Percentiles rank a stretch among this genome's conserved stretches.
Conservation (phyloP, 177 flowering plant genomes). For the Vitis hybrid region DNA sequence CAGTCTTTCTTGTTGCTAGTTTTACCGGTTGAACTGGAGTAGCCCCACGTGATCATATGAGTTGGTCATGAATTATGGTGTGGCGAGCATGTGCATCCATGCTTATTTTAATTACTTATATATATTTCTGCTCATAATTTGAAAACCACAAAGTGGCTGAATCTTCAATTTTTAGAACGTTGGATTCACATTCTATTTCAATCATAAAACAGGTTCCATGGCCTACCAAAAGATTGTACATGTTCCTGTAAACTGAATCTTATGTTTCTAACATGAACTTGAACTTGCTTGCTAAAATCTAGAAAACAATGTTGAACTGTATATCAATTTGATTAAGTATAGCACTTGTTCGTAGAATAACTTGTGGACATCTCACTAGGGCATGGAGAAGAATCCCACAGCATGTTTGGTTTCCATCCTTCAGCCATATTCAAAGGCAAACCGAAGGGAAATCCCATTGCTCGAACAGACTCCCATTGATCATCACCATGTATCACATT, state of each 20-base stretch:
- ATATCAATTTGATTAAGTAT: conserved; percentile 26
- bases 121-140: too few species aligned
- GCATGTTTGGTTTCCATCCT: conserved; percentile 35
- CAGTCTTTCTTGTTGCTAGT: too few species aligned
- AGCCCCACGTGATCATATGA: too few species aligned
- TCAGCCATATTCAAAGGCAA: conserved; percentile 22
- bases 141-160: too few species aligned
- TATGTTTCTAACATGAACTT: conserved; percentile 9
- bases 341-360: conserved; percentile 39
- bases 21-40: too few species aligned
- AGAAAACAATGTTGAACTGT: conserved; percentile 1
- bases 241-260: conserved; percentile 9
- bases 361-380: conserved; percentile 33
- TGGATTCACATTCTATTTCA: conserved; percentile 1
- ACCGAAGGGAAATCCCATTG: conserved; percentile 22
- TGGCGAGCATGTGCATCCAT: too few species aligned
- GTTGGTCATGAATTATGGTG: too few species aligned
- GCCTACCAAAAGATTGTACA: conserved; percentile 18
- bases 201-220: background rate
- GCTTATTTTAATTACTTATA: too few species aligned
- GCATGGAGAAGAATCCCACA: conserved; percentile 42
- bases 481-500: background rate
- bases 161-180: too few species aligned
- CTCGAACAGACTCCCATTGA: conserved; percentile 16
- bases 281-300: conserved; percentile 19